Base-by-base conservation (phyloP, 805 yeast species). In the Priceomyces carsonii region DNA sequence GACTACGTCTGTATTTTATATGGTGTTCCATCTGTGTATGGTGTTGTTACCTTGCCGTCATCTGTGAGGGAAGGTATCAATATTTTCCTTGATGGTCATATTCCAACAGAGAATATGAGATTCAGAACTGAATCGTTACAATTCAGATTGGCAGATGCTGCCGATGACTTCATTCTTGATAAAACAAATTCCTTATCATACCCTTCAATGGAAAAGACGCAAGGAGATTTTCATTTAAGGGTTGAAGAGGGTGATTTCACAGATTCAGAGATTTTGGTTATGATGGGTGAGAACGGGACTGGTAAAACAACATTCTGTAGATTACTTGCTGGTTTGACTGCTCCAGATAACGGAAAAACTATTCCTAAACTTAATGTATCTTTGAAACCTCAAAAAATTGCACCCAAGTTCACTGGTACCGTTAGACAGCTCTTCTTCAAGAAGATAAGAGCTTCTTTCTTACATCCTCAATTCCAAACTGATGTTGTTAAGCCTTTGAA, bases 271-370 rank as follows among this genome's bases (percentile, higher is more conserved):
- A 93, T 93, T 53, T 76, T 93, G 55, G 99, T 93, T 39, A 87
- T 93, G 96, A 91, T 93, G 95, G 99, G 99, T 61, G 99, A 93
- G 71, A 93, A 93, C 65, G 99, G 99, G 72, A 93, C 99, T 13
- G 99, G 99, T 73, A 93, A 93, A 72, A 93, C 99, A 26, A 93
- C 99, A 10, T 82, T 93, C 73, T 91, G 97, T 78, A 86, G 85
- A 63, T 71, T 93, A 55, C 74, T 93, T 55, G 98, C 99, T 15
- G 99, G 98, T 58, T 88, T 88, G 18, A 75, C 87, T 49, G 74
- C 84, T 32, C 91, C 99, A 20, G 99, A 93, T 66, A 77, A 76
- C 48, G 87, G 87, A 39, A 61, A 70, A 42, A 79, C 80, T 57
- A 81, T 87, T 43, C 97, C 97, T 33, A 83, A 85, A 61, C 69